Base-by-base conservation (phyloP, 202 grass and related monocot genomes). In the Schoenoplectus tabernaemontani region DNA sequence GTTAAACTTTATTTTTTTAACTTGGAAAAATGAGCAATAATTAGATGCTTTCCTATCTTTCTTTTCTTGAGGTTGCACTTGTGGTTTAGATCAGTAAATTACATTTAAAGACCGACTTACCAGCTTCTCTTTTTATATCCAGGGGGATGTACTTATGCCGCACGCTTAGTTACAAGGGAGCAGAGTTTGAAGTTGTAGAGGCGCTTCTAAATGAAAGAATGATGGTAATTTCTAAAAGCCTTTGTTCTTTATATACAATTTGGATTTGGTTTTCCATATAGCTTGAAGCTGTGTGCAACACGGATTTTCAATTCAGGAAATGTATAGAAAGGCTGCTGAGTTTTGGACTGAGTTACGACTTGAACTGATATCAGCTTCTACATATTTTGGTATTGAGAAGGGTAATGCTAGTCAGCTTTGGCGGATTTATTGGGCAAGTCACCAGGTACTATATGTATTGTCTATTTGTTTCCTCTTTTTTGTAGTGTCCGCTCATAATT, bases 101-200 rank as follows among this genome's bases (percentile, higher is more conserved):
- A 81, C 70, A 69, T 84, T 59, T 54, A 34, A 78, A 63, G 75
- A 41, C 65, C 82, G 77, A 82, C 65, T 57, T 82, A 82, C 51
- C 79, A 73, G 53, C 44, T 86, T 76, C 64, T 7, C 23, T 84
- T 68, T 85, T 50, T 80, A 81, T 82, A 20, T 86, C 24, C 88
- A 99, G 96, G 86, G 96, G 96, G 78, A 99, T 99, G 96, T 99
- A 99, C 82, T 84, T 99, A 54, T 99, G 96, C 43, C 96, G 96
- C 38, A 96, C 96, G 13, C 83, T 99, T 85, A 99, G 96, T 88
- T 99, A 96, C 83, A 93, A 99, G 47, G 96, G 88, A 22, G 87
- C 72, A 77, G 92, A 99, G 80, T 99, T 99, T 85, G 90, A 99
- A 93, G 89, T 93, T 57, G 83, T 96, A 83, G 92, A 96, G 87